Base-by-base conservation (phyloP, 2,329 filamentous ascomycete genomes). In the Talaromyces islandicus region DNA sequence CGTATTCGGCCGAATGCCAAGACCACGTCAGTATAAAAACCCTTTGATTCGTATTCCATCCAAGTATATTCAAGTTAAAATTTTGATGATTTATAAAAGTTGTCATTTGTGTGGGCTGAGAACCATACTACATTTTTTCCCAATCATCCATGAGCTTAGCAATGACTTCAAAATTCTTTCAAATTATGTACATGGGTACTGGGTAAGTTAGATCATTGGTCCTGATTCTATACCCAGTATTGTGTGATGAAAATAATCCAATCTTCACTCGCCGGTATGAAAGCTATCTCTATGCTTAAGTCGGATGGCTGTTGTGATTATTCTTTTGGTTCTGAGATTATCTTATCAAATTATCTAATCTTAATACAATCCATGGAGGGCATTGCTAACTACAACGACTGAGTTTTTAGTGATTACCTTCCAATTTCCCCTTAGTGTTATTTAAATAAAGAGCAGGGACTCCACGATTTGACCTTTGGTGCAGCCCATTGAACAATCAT, bases 201-300 rank as follows among this genome's bases (percentile, higher is more conserved):
- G 4, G 19, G 43, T 46, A 24, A 46, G 43, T 24, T 46, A 4
- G 7, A 24, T 10, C 11, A 14, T 52, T 11, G 4, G 7, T 6
- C 5, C 29, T 19, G 5, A 52, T 12, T 10, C 9, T n/a, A 7
- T 29, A 29, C 48, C 17, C 24, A 52, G 7, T 27, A 27, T 52
- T 52, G 7, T 27, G 17, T 52, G 48, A 52, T 52, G 48, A 52
- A 27, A 52, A 52, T 46, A 52, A 52, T 27, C 48, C 48, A 52
- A 52, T 52, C 48, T 52, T 52, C 48, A 52, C 48, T 52, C 48
- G 48, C 48, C 48, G 48, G 27, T 52, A 52, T 52, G 48, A 52
- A 29, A 52, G 48, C 27, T 19, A 52, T 52, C 25, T 29, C 24
- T n/a, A 29, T 52, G 48, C 48, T 52, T 52, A 52, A 52, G 27